phyloP scores from a whole-genome alignment of 805 yeast species.

The Saccharomycopsis sp. region DNA sequence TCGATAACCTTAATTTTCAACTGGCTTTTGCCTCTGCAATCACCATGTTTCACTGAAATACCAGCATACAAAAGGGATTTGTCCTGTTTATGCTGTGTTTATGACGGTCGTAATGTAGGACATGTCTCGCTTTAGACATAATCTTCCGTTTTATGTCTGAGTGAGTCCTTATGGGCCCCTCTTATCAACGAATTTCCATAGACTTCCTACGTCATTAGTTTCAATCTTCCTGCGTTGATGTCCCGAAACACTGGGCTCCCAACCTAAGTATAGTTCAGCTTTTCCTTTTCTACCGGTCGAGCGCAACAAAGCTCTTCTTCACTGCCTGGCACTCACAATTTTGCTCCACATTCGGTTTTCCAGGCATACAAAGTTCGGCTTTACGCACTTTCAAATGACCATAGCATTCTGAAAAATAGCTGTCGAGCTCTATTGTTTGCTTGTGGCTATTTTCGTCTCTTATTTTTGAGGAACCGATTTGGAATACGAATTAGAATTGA shows the following conservation, averaged over 20 bases:
- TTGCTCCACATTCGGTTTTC: too few species aligned
- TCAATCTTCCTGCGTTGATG: background rate
- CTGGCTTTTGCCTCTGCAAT: background rate
- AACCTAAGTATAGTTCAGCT: background rate
- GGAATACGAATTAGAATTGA: too few species aligned
- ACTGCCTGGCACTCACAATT: too few species aligned
- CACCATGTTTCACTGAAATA: background rate
- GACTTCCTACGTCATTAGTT: background rate
- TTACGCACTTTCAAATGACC: too few species aligned
- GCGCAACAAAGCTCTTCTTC: too few species aligned
- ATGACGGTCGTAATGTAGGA: background rate
- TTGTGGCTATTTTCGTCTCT: too few species aligned
- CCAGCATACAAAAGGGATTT: background rate
- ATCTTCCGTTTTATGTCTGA: background rate
- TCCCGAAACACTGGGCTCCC: background rate
- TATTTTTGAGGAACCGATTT: too few species aligned
- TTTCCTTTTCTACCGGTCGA: too few species aligned
- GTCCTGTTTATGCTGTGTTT: background rate
- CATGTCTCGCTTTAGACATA: background rate
- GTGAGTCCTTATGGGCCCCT: background rate
- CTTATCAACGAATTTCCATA: background rate
- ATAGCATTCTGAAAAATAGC: too few species aligned
- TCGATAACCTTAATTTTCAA: background rate
- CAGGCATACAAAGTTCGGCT: too few species aligned
- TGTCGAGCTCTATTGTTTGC: too few species aligned